Evolutionary conservation across 306 rosid species (phyloP), one percentile per base, ranked within the genome.

Genomic region (Dryas octopetala): DNA sequence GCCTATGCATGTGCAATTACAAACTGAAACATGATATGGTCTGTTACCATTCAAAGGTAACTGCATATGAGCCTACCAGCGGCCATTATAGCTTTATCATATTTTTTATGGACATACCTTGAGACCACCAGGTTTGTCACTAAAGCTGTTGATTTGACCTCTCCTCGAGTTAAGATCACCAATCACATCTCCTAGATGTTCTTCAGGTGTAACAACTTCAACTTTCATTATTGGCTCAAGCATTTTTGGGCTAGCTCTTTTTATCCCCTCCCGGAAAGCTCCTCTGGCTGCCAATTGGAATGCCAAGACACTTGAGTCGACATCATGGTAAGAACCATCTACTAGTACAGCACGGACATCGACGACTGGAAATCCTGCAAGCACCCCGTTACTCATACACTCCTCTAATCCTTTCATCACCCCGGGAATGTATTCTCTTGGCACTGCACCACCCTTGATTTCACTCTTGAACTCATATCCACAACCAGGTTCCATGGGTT

Each of bases 141-240:
- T 87, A 68, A 95, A 95, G 82, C 83, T 90, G 88, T 95, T 95
- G 87, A 95, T 95, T 77, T 90, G 97, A 0, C 97, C 99, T 92
- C 99, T 91, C 85, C 99, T 89, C 5, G 99, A 95, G 90, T 95
- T 95, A 69, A 95, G 97, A 86, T 95, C 97, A 66, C 97, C 99
- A 47, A 95, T 95, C 32, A 95, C 99, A 71, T 95, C 99, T 68
- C 99, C 97, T 23, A 95, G 83, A 84, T 95, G 99, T 74, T 95
- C 97, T 80, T 95, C 97, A 14, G 97, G 97, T 5, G 99, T 95
- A 71, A 95, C 90, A 76, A 95, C 99, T 80, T 95, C 99, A 32
- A 95, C 99, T 78, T 86, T 92, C 99, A 95, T 95, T 45, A 92
- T 62, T 6, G 99, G 99, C 77, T 95, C 99, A 46, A 95, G 97